These are phyloP conservation scores for Neurospora sp. DNA, from an alignment of 495 filamentous ascomycete genomes.

Conservation along the genomic window DNA sequence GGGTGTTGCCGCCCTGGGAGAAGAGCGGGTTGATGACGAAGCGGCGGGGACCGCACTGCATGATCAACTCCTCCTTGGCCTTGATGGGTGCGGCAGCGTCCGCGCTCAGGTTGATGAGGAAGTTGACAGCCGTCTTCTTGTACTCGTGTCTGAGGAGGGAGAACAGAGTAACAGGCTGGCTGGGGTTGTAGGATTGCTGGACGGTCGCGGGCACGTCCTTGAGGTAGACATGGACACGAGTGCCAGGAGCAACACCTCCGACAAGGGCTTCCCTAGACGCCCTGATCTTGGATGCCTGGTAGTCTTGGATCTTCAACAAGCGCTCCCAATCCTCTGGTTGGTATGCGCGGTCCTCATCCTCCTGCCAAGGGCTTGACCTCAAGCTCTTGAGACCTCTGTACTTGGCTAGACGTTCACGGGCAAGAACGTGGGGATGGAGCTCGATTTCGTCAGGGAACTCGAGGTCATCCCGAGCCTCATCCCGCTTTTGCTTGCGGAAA, in stretches of 20 bases:
- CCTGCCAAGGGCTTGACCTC: constrained; percentile 78
- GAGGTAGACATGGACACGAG: constrained; percentile 69
- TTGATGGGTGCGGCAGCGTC: constrained; percentile 63
- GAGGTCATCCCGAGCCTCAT: constrained; percentile 75
- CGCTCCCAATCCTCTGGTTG: constrained; percentile 86
- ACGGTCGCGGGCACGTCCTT: constrained; percentile 57
- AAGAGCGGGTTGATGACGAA: constrained; percentile 84
- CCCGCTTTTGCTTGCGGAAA: constrained; percentile 64
- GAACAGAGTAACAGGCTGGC: constrained; percentile 59
- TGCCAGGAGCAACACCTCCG: constrained; percentile 77
- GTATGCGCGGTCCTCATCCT: constrained; percentile 69
- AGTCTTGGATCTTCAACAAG: constrained; percentile 72
- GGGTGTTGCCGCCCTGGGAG: constrained; percentile 70
- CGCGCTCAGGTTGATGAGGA: constrained; percentile 71
- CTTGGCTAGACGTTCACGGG: constrained; percentile 70
- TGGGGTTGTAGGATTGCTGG: constrained; percentile 42
- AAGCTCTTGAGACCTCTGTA: constrained; percentile 89
- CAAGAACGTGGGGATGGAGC: constrained; percentile 76
- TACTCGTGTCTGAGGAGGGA: constrained; percentile 89
- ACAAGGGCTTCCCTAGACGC: constrained; percentile 69
- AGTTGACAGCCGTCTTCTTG: constrained; percentile 79
- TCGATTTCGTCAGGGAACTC: constrained; percentile 98
- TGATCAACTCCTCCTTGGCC: constrained; percentile 79
- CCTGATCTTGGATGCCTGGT: constrained; percentile 67
- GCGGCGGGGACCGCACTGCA: constrained; percentile 80